These are phyloP conservation scores for Delitschia confertaspora DNA, from an alignment of 495 filamentous ascomycete species.

Conservation along the genomic window DNA sequence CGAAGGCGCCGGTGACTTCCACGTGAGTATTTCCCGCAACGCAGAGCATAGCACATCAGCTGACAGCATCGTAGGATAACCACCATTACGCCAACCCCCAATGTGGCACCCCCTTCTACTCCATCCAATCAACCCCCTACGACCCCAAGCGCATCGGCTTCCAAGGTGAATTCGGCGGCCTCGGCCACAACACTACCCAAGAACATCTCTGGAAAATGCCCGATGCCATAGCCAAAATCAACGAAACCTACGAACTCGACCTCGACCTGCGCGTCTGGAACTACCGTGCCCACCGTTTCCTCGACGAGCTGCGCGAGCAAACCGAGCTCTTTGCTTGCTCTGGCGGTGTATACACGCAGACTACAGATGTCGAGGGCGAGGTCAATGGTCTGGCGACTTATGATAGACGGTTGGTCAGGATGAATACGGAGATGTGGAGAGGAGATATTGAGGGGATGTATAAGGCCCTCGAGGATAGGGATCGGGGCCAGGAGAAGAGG, in stretches of 20 bases:
- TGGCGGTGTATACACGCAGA: conserved; percentile 56
- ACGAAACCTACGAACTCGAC: conserved; percentile 59
- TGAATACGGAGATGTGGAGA: conserved; percentile 50
- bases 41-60: background rate
- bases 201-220: conserved; percentile 53
- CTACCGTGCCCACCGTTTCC: conserved; percentile 47
- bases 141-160: conserved; percentile 53
- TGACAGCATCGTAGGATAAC: conserved; percentile 44
- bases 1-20: conserved; percentile 52
- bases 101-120: conserved; percentile 59
- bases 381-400: conserved; percentile 63
- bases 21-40: conserved; percentile 26
- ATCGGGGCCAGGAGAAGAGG: background rate
- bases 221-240: conserved; percentile 47
- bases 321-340: conserved; percentile 49
- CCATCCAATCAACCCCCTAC: conserved; percentile 45
- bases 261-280: conserved; percentile 51
- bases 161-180: conserved; percentile 61
- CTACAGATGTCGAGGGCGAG: conserved; percentile 66
- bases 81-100: conserved; percentile 65
- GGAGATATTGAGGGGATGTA: conserved; percentile 52
- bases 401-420: conserved; percentile 48
- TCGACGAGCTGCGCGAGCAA: conserved; percentile 52
- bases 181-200: conserved; percentile 52
- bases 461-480: conserved; percentile 39